Evolutionary conservation across 1,139 yeast genomes (phyloP).

Genomic region (Protomyces pachydermus): DNA sequence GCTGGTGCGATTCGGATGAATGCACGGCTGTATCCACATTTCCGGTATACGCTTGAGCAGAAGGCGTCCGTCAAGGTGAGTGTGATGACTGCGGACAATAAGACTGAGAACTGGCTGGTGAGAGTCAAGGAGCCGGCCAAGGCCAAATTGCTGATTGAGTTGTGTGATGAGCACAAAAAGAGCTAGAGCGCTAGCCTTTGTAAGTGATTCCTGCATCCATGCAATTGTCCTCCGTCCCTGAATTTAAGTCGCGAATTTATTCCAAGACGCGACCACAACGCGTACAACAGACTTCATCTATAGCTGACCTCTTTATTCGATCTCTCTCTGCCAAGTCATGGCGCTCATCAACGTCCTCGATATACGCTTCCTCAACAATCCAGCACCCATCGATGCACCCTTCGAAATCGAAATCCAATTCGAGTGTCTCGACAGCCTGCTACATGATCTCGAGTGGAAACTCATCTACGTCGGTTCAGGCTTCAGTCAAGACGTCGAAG

Average conservation of each 20-base stretch:
- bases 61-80: slow-evolving; percentile 62
- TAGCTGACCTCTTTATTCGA: neutral
- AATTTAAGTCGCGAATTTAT: neutral
- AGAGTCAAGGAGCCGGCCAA: slow-evolving; percentile 69
- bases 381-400: slow-evolving; percentile 88
- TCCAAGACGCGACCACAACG: neutral
- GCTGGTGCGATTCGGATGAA: slow-evolving; percentile 73
- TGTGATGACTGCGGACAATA: slow-evolving; percentile 43
- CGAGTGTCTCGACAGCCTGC: slow-evolving; percentile 84
- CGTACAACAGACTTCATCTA: neutral
- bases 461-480: slow-evolving; percentile 94
- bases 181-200: neutral
- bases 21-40: slow-evolving; percentile 41
- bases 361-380: slow-evolving; percentile 87
- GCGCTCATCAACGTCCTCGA: slow-evolving; percentile 65
- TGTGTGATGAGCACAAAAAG: slow-evolving; percentile 26
- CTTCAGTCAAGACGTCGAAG: slow-evolving; percentile 80
- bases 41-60: slow-evolving; percentile 27
- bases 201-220: neutral
- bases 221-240: neutral
- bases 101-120: slow-evolving; percentile 57
- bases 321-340: neutral
- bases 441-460: slow-evolving; percentile 80
- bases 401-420: slow-evolving; percentile 96
- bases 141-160: slow-evolving; percentile 55